Evolutionary conservation across 1,139 yeast genomes (phyloP).

Genomic region (Suhomyces ambrosiae): DNA sequence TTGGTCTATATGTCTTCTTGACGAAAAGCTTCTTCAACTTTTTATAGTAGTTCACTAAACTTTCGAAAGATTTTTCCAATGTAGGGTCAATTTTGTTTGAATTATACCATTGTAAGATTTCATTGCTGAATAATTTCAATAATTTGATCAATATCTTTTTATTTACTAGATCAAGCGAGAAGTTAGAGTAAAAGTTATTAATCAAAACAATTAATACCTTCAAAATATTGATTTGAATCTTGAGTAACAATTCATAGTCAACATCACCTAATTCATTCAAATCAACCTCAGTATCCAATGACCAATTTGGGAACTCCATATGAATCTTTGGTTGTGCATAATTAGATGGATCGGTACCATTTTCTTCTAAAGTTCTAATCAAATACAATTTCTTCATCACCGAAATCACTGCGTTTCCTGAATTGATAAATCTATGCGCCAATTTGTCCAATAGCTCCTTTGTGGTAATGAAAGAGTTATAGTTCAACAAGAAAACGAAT

Average conservation of each 20-base stretch:
- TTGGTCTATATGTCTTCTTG: constrained; percentile 78
- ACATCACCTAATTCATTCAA: constrained; percentile 46
- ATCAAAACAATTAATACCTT: constrained; percentile 76
- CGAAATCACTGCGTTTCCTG: constrained; percentile 52
- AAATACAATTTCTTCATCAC: constrained; percentile 37
- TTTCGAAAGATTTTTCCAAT: constrained; percentile 48
- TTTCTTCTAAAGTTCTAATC: constrained; percentile 10
- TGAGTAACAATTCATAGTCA: constrained; percentile 59
- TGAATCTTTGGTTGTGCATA: constrained; percentile 6
- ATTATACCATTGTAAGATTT: constrained; percentile 70
- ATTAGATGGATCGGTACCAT: constrained; percentile 1
- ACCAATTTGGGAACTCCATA: constrained; percentile 59
- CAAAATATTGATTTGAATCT: constrained; percentile 79
- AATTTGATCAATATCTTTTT: constrained; percentile 66
- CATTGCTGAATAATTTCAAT: constrained; percentile 69
- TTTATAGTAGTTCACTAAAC: constrained; percentile 61
- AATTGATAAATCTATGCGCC: constrained; percentile 47
- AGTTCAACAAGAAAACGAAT: constrained; percentile 46
- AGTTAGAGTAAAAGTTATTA: constrained; percentile 72
- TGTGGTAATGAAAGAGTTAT: constrained; percentile 46
- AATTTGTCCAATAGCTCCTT: constrained; percentile 45
- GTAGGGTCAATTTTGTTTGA: constrained; percentile 45
- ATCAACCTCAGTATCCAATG: constrained; percentile 37
- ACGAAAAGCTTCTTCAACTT: constrained; percentile 73
- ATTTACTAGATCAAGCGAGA: constrained; percentile 66